These are phyloP conservation scores for Rheum nobile DNA, from an alignment of 148 eudicot genomes.

Conservation along the genomic window DNA sequence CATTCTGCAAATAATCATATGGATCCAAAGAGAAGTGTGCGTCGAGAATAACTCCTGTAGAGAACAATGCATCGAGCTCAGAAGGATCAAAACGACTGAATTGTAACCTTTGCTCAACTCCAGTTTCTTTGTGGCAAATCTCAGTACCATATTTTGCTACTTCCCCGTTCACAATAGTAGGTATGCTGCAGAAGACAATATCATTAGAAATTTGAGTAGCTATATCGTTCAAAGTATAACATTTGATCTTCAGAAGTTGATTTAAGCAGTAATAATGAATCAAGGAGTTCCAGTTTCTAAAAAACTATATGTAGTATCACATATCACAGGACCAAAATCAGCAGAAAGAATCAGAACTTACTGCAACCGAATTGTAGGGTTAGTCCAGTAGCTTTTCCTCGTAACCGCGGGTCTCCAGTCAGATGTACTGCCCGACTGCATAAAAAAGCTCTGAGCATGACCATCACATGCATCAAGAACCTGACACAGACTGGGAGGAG, in stretches of 20 bases:
- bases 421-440: constrained; percentile 57
- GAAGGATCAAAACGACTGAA: constrained; percentile 56
- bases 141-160: constrained; percentile 52
- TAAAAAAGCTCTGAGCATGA: constrained; percentile 38
- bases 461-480: constrained; percentile 61
- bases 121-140: constrained; percentile 48
- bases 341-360: constrained; percentile 28
- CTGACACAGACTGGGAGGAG: constrained; percentile 52
- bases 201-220: neutral
- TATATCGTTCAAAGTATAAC: too few species aligned
- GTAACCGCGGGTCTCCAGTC: constrained; percentile 67
- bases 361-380: constrained; percentile 68
- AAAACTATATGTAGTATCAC: neutral
- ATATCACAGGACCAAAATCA: neutral
- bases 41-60: constrained; percentile 46
- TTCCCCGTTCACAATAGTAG: constrained; percentile 47
- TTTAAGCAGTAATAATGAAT: too few species aligned
- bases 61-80: constrained; percentile 50
- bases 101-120: constrained; percentile 36
- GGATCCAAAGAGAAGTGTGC: constrained; percentile 62
- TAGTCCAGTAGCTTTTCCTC: constrained; percentile 60
- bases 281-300: neutral
- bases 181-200: constrained; percentile 45
- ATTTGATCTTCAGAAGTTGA: too few species aligned
- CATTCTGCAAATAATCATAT: constrained; percentile 68